Conservation (phyloP, 257 asterid genomes). For the Capsicum baccatum region DNA sequence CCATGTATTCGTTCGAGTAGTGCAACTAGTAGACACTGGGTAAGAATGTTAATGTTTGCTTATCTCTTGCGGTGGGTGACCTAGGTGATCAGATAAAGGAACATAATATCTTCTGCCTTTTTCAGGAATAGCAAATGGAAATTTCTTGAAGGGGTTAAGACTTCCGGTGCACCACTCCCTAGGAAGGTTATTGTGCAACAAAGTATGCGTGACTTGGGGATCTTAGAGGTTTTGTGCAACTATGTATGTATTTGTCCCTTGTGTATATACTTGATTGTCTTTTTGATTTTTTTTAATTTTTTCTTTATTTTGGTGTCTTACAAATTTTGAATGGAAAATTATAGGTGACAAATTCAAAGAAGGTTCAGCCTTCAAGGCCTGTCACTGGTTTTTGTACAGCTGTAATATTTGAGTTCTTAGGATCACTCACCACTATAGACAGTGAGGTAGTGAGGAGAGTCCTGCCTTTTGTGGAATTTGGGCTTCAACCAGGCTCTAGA, state of each 20-base stretch:
- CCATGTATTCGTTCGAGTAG: conserved; percentile 71
- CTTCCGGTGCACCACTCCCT: conserved; percentile 80
- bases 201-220: conserved; percentile 70
- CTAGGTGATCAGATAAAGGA: neutral
- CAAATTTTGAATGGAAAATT: conserved; percentile 35
- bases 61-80: conserved; percentile 1
- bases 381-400: conserved; percentile 83
- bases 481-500: conserved; percentile 57
- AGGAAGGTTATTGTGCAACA: conserved; percentile 88
- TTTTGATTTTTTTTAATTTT: conserved; percentile 2
- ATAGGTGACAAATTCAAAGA: conserved; percentile 71
- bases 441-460: conserved; percentile 66
- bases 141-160: conserved; percentile 89
- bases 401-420: conserved; percentile 78
- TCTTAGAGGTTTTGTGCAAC: conserved; percentile 75
- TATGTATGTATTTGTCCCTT: conserved; percentile 56
- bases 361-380: conserved; percentile 60
- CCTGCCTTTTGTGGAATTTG: conserved; percentile 70
- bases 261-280: conserved; percentile 27
- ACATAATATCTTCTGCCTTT: conserved; percentile 26
- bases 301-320: conserved; percentile 25
- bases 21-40: conserved; percentile 78
- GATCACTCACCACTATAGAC: conserved; percentile 51
- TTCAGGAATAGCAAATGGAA: conserved; percentile 83
- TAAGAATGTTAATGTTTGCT: conserved; percentile 35